Evolutionary conservation across 805 yeast species (phyloP), one percentile per base, ranked within the genome.

Genomic region (Lachancea waltii): DNA sequence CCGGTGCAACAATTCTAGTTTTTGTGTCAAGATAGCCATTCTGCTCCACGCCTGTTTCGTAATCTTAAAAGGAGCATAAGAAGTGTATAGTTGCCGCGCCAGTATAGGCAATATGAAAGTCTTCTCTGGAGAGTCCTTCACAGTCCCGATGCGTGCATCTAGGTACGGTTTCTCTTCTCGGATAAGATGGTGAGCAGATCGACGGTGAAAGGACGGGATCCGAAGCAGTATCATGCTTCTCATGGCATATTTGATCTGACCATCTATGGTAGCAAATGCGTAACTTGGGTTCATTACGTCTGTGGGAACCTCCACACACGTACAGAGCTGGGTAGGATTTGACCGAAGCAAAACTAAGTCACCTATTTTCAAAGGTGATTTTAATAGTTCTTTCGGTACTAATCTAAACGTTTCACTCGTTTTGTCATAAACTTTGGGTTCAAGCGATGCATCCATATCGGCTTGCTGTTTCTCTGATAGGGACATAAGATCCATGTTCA

Each of bases 311-410:
- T 67, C 72, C 1, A 70, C 77, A 23, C 82, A 69, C 35, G 80
- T 71, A 19, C 73, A 71, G 14, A 80, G 59, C 35, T 68, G 70
- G 3, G 70, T 61, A 26, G 66, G 67, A 35, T 69, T 62, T 33
- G 67, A 51, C 5, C 58, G 61, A 13, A 80, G 52, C 13, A 77
- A 72, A 3, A 80, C 86, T 33, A 80, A 61, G 55, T 82, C 89
- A 32, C 90, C 89, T 3, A 77, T 62, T 6, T 63, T 46, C 11
- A 77, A 36, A 5, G 56, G 47, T 5, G 33, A 34, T 7, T 30
- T 24, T 33, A 41, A 23, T n/a, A 49, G 33, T 6, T 30, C 35
- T 13, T 31, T 26, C 7, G 47, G 43, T 11, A 25, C 17, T 30
- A 49, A 34, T 20, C 33, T 36, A 25, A 44, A 35, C n/a, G 27